phyloP scores from a whole-genome alignment of 164 flowering plant species.

The Paratinospora sagittata region DNA sequence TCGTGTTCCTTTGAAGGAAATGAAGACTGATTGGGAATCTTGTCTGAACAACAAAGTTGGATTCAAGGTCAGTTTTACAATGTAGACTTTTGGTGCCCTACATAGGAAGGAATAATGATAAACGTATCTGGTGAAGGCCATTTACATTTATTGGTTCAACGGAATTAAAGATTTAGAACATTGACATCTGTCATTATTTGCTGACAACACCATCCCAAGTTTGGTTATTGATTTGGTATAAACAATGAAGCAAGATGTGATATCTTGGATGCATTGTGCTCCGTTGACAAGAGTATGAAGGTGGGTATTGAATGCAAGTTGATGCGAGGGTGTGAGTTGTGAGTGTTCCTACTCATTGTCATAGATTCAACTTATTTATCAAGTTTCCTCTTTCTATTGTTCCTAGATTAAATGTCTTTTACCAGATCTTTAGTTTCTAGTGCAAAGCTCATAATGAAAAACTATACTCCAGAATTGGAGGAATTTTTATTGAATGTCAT shows the following conservation, averaged over 20 bases:
- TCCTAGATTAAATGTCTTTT: neutral
- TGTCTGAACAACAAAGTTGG: conserved; percentile 79
- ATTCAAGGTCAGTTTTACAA: conserved; percentile 49
- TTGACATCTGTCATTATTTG: no score
- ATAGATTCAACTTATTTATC: neutral
- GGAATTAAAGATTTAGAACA: no score
- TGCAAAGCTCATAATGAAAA: no score
- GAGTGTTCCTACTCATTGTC: neutral
- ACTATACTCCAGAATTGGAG: no score
- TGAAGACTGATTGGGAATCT: conserved; percentile 75
- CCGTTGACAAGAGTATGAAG: neutral
- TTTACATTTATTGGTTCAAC: no score
- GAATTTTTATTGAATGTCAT: no score
- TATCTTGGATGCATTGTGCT: neutral
- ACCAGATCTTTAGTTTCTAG: neutral
- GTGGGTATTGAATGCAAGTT: neutral
- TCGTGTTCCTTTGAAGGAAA: conserved; percentile 66
- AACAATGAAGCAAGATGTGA: neutral
- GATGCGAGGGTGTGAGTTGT: neutral
- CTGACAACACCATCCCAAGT: neutral
- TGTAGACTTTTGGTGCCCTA: neutral
- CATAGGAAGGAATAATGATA: neutral
- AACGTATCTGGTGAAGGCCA: neutral
- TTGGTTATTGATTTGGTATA: neutral
- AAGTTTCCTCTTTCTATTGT: neutral